Evolutionary conservation across 208 protist species (phyloP), one percentile per base, ranked within the genome.

Genomic region (Leishmania tropica): DNA sequence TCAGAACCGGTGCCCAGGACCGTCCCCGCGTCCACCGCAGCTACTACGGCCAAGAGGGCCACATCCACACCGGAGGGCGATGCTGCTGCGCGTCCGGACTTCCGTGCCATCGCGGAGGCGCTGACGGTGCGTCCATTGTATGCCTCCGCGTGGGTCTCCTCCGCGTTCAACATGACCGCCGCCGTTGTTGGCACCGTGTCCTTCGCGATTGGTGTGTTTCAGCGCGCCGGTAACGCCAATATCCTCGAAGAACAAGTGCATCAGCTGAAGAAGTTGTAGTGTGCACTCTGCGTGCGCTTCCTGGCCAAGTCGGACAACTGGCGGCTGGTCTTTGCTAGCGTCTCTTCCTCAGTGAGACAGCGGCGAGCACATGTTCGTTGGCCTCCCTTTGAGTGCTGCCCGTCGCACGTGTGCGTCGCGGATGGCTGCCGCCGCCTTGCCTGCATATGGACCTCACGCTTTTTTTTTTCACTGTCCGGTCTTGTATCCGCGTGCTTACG

Each of bases 181-280:
- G 84, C 90, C 21, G 37, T 95, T 42, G 47, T 85, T 28, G 78
- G 89, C 37, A 77, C 86, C 1, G 80, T 71, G 21, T 87, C 89
- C 35, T 80, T 96, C 45, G 83, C 85, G 10, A 90, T 92, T 40
- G 94, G 92, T n/a, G 82, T 91, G 58, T 87, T 95, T 31, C 94
- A 97, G 74, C 92, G 94, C 17, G 78, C 58, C 6, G 92, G 89
- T n/a, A 91, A 95, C 71, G 91, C 89, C 17, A 95, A 95, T 15
- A 70, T 95, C 8, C 53, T 97, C 35, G 85, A 87, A 35, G 92
- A 93, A 70, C 92, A 96, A 81, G 81, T 92, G 56, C 56, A 81
- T 19, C 64, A 86, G 70, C 53, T 87, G 15, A 73, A 71, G 51
- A 24, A 58, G 35, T 53, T 83, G n/a, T 86, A 85, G 62, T 62